Conservation (phyloP, 23 red algal species). For the Pyropia haitanensis region DNA sequence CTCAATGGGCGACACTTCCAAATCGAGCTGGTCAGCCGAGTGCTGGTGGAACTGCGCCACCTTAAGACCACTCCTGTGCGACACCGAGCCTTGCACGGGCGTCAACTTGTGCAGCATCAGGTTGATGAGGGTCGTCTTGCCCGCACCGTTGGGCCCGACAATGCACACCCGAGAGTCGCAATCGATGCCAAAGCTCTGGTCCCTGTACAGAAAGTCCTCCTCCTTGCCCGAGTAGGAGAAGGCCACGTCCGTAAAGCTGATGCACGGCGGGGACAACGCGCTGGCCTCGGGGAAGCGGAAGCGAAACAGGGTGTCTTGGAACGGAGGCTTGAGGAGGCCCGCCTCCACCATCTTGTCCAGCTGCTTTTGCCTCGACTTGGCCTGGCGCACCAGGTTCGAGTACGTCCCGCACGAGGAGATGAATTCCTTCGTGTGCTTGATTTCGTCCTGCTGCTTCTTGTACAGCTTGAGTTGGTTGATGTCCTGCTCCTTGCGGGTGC, state of each 20-base stretch:
- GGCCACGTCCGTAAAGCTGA: slow-evolving; percentile 79
- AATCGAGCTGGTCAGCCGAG: slow-evolving; percentile 67
- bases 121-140: slow-evolving; percentile 92
- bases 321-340: slow-evolving; percentile 51
- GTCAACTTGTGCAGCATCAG: slow-evolving; percentile 65
- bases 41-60: slow-evolving; percentile 89
- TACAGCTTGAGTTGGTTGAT: slow-evolving; percentile 71
- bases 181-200: slow-evolving; percentile 89
- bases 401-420: slow-evolving; percentile 84
- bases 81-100: slow-evolving; percentile 66
- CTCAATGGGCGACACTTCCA: slow-evolving; percentile 65
- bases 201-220: slow-evolving; percentile 60
- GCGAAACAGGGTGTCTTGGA: slow-evolving; percentile 61
- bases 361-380: slow-evolving; percentile 83
- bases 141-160: slow-evolving; percentile 95
- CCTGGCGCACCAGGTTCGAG: slow-evolving; percentile 80
- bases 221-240: slow-evolving; percentile 77
- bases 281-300: slow-evolving; percentile 79
- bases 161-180: slow-evolving; percentile 77
- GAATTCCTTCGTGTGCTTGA: slow-evolving; percentile 86
- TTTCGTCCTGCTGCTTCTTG: slow-evolving; percentile 75
- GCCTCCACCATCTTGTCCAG: slow-evolving; percentile 84
- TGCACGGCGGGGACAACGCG: slow-evolving; percentile 63
- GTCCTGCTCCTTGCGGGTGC: slow-evolving; percentile 78
- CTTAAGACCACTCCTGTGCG: slow-evolving; percentile 64